These are phyloP conservation scores for Paraglomus occultum DNA, from an alignment of 192 early-diverging fungal species.

Conservation along the genomic window DNA sequence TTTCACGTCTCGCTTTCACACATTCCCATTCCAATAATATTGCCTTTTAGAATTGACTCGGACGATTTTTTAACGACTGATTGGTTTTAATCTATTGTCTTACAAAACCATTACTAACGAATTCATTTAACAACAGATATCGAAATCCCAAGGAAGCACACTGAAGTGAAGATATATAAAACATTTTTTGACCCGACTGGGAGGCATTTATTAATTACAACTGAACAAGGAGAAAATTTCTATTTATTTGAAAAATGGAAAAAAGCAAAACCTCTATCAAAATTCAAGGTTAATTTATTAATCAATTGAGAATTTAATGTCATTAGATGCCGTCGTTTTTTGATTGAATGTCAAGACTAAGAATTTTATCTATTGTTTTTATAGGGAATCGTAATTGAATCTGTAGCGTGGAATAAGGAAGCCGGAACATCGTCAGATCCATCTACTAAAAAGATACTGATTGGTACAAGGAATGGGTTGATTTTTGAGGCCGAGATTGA, in stretches of 20 bases:
- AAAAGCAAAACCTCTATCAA: slow-evolving; percentile 72
- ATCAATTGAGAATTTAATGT: not conserved
- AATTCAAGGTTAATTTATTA: slow-evolving; percentile 65
- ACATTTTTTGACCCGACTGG: slow-evolving; percentile 88
- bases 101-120: too few relatives aligned
- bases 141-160: slow-evolving; percentile 61
- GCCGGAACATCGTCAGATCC: slow-evolving; percentile 45
- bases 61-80: too few relatives aligned
- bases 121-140: slow-evolving; percentile 51
- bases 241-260: slow-evolving; percentile 88
- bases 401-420: slow-evolving; percentile 86
- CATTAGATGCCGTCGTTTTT: not conserved
- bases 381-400: slow-evolving; percentile 76
- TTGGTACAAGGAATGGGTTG: slow-evolving; percentile 83
- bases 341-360: not conserved
- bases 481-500: slow-evolving; percentile 91
- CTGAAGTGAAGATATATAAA: slow-evolving; percentile 61
- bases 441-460: slow-evolving; percentile 78
- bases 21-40: too few relatives aligned
- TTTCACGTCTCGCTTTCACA: not conserved
- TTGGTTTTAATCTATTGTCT: too few relatives aligned
- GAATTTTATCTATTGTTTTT: not conserved
- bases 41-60: too few relatives aligned
- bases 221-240: slow-evolving; percentile 87
- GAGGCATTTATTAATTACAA: slow-evolving; percentile 84